Conservation (phyloP, 148 eudicot genomes). For the Chenopodium quinoa region DNA sequence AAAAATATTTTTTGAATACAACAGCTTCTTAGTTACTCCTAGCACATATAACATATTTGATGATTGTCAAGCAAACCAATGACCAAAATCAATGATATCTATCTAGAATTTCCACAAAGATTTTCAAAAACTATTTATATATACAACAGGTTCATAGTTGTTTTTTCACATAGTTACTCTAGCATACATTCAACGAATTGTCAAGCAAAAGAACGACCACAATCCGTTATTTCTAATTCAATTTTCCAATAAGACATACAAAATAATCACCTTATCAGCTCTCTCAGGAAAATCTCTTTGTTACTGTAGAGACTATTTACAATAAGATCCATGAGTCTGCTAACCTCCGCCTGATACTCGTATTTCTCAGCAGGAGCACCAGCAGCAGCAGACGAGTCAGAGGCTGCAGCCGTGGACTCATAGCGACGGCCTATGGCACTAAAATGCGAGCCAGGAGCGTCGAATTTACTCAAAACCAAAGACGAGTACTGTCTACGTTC, state of each 20-base stretch:
- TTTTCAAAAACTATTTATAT: too few relatives aligned
- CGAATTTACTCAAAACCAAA: slow-evolving; percentile 25
- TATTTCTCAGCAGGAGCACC: slow-evolving; percentile 64
- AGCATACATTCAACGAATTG: background rate
- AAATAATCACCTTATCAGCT: slow-evolving; percentile 75
- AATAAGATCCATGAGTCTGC: slow-evolving; percentile 98
- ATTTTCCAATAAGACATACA: background rate
- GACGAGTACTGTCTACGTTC: slow-evolving; percentile 48
- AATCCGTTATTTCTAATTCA: too few relatives aligned
- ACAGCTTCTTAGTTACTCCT: too few relatives aligned
- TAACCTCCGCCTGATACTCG: slow-evolving; percentile 99
- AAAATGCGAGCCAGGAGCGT: slow-evolving; percentile 26
- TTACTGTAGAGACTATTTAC: slow-evolving; percentile 97
- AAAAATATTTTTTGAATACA: background rate
- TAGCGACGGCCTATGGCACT: slow-evolving; percentile 36
- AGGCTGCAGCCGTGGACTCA: slow-evolving; percentile 79
- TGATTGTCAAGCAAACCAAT: too few relatives aligned
- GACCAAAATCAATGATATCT: too few relatives aligned
- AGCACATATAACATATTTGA: too few relatives aligned
- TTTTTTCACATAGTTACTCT: too few relatives aligned
- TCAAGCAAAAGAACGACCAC: background rate
- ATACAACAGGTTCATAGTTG: background rate
- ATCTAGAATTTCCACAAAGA: too few relatives aligned
- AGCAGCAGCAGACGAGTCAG: slow-evolving; percentile 42
- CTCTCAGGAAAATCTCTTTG: slow-evolving; percentile 93